Base-by-base conservation (phyloP, 2,329 filamentous ascomycete genomes). In the Clarireedia homoeocarpa region DNA sequence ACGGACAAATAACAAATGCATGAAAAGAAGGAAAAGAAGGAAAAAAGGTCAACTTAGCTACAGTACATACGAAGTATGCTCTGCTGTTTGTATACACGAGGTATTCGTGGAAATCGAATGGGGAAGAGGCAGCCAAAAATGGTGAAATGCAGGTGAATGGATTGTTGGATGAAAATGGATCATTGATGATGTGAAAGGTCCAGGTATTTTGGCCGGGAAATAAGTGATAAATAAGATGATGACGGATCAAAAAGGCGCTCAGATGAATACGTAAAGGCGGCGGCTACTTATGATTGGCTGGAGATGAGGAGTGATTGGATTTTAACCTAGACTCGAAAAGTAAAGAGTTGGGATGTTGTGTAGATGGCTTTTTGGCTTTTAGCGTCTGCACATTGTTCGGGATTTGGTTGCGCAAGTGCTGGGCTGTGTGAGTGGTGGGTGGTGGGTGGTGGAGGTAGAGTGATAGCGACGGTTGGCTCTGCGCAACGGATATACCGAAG, bases 261-360 rank as follows among this genome's bases (percentile, higher is more conserved):
- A 51, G 36, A 42, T 45, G 6, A 30, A n/a, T 6, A 30, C 10
- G 20, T 48, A 47, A 53, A 53, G 47, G 51, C 44, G 34, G 51
- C 51, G 46, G 36, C 15, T 15, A 10, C 2, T 1, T 39, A 3
- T 53, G 4, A 48, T 53, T 53, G 51, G 51, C 12, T 7, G 1
- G 6, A 34, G 42, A 10, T 15, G 23, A 40, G 23, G 38, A 39
- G n/a, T 4, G 30, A 34, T 34, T 34, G 30, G 30, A 34, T 34
- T 12, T 34, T 5, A 15, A 48, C 20, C 24, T 54, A 49, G 24
- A 49, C 45, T 54, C 52, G 52, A 54, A 54, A 42, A 12, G 26
- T 20, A 24, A 46, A 45, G n/a, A 20, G n/a, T n/a, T 42, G 39
- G 15, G 17, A 42, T n/a, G 6, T 15, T 42, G 15, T 42, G n/a